Base-by-base conservation (phyloP, 2,329 filamentous ascomycete species). In the Venturia nashicola region DNA sequence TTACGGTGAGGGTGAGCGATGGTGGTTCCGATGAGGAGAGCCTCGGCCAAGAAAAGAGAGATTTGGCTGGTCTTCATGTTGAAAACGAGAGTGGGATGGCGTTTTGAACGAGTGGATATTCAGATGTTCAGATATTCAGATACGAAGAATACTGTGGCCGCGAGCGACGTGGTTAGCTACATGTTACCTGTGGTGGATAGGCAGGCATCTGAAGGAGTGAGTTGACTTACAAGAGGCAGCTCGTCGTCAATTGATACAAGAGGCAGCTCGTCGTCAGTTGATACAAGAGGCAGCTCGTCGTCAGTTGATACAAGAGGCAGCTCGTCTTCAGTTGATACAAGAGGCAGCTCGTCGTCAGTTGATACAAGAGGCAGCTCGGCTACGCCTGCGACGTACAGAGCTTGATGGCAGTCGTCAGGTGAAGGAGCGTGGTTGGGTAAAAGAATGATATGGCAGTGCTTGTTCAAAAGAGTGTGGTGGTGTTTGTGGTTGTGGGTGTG, bases 1-100 rank as follows among this genome's bases (percentile, higher is more conserved):
- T 36, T 54, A 62, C 61, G 43, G 20, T 62, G 61, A 62, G 61
- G 61, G 1, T 62, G 61, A 34, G 61, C 61, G 1, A 62, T 23
- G 34, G 44, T 43, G 2, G 43, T 40, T 34, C 40, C 40, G 39
- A 42, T 60, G 36, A 60, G 59, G 20, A 57, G 32, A 34, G 32
- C 32, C 59, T 60, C 36, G 9, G 59, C 59, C 59, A 60, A n/a
- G 36, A 60, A 42, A 39, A 60, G 36, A 32, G 59, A 23, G 42
- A 60, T 20, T 27, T 60, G 59, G 36, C 59, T 44, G 59, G 36
- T 27, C 59, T 60, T 60, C 59, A 60, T 60, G 32, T 27, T 60
- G 36, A 6, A 44, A 44, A 9, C 39, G 59, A 42, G n/a, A 27
- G 36, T 60, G 36, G 8, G 5, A 5, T 44, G 57, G 16, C 27